Evolutionary conservation across 108 stramenopile genomes (phyloP), one percentile per base, ranked within the genome.

Genomic region (Seminavis robusta): DNA sequence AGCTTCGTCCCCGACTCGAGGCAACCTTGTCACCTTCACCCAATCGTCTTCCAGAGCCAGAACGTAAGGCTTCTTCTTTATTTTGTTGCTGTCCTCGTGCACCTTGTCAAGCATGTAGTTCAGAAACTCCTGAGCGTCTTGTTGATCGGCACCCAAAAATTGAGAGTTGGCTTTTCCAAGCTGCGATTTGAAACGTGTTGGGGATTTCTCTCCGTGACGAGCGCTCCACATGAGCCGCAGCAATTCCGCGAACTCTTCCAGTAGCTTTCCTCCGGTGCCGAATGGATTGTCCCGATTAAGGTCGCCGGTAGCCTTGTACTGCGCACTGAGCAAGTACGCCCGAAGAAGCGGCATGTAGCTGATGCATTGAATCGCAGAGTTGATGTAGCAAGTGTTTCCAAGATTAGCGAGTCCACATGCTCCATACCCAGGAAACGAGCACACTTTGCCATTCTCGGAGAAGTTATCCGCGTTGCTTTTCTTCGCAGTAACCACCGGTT

Each of bases 381-480:
- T 97, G 5, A 86, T 71, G 68, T 95, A 98, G 77, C 97, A 98
- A 9, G 97, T 97, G 57, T 98, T 98, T n/a, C 92, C 92, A 32
- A 94, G 65, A 65, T 94, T 94, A 1, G 69, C 55, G 39, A 94
- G 55, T 11, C 92, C 92, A 41, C 88, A 90, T 40, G 92, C 88
- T 31, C 92, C 92, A 56, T 81, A 93, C 0, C 84, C 81, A 15
- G 92, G 92, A 50, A 88, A 79, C 21, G 74, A 62, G 57, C 92
- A 93, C 26, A 86, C 19, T 27, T 71, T 87, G 38, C 56, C 57
- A 43, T 51, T 72, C 25, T 74, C 71, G 47, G 16, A 19, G 3
- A 25, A 31, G 17, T 25, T 50, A 0, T 38, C 44, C 13, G 56
- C 70, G 8, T 9, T 42, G n/a, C 33, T 55, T 39, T 75, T 83